Evolutionary conservation across 305 asterid genomes (phyloP).

Genomic region (Solanum chacoense): DNA sequence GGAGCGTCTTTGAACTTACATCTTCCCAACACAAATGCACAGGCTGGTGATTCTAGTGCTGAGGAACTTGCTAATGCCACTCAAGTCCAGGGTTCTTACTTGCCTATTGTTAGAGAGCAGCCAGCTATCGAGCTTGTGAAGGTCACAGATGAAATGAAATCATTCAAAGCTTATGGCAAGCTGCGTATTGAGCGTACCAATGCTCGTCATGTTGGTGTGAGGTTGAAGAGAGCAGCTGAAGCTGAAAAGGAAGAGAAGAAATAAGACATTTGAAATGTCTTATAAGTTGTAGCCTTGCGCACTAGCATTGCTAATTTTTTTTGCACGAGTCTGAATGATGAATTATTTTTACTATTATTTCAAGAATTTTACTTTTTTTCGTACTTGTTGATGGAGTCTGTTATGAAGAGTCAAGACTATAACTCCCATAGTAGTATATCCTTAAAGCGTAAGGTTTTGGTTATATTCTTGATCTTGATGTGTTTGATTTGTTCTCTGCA

Average conservation of each 20-base stretch:
- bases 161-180: constrained; percentile 60
- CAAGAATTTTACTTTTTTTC: not conserved
- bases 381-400: not conserved
- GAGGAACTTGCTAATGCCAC: constrained; percentile 84
- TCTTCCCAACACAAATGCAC: not conserved
- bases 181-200: constrained; percentile 58
- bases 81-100: constrained; percentile 56
- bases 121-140: constrained; percentile 54
- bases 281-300: not conserved
- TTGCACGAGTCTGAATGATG: not conserved
- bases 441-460: not conserved
- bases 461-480: not conserved
- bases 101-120: constrained; percentile 57
- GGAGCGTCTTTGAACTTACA: not conserved
- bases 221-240: constrained; percentile 46
- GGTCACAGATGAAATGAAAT: constrained; percentile 58
- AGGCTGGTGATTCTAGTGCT: constrained; percentile 67
- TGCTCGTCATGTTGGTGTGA: constrained; percentile 17
- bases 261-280: constrained; percentile 8
- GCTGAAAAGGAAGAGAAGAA: constrained; percentile 93
- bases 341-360: not conserved
- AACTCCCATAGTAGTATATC: not conserved
- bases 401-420: not conserved
- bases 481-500: not conserved
- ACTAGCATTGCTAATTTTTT: not conserved